Evolutionary conservation across 2,329 filamentous ascomycete genomes (phyloP), one percentile per base, ranked within the genome.

Genomic region (Rhynchosporium secalis): DNA sequence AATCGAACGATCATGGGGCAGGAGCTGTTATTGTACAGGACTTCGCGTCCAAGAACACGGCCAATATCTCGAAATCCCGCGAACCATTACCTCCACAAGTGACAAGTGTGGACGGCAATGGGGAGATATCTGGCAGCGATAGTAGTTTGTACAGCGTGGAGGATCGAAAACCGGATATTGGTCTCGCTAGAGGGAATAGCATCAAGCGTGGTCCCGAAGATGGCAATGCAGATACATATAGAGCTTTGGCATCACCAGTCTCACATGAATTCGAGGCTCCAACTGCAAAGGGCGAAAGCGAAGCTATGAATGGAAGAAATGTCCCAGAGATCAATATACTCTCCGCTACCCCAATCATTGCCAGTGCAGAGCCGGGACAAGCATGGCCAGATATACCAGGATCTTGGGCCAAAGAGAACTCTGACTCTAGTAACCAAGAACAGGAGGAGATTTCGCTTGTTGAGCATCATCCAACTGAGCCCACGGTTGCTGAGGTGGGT

Each of bases 21-120:
- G 87, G 84, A 3, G 77, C 79, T 4, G 74, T 88, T 4, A 68
- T 89, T 13, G 72, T 78, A 6, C 80, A 83, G 49, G 85, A 88
- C 56, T 78, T 82, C 54, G 78, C 77, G 4, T 75, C 78, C 3
- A 83, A 80, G 64, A 81, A 83, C 62, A 77, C 78, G 52, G 81
- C 83, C 31, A 86, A 86, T 62, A 84, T 80, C 12, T 83, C 82
- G 7, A 80, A 80, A 67, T 81, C 80, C 65, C 79, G 83, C 58
- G 84, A 90, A 65, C 89, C 90, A 15, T 73, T 92, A 40, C 86
- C 90, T 4, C 88, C 88, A 0, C 82, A 91, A 15, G 86, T 90
- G 12, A 89, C 87, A 0, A 87, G 86, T 1, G 82, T 88, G 20
- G 88, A 92, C 71, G 85, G 83, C 9, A 82, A 76, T 60, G 87